phyloP scores from a whole-genome alignment of 2,329 filamentous ascomycete genomes.

The Fusarium armeniacum region DNA sequence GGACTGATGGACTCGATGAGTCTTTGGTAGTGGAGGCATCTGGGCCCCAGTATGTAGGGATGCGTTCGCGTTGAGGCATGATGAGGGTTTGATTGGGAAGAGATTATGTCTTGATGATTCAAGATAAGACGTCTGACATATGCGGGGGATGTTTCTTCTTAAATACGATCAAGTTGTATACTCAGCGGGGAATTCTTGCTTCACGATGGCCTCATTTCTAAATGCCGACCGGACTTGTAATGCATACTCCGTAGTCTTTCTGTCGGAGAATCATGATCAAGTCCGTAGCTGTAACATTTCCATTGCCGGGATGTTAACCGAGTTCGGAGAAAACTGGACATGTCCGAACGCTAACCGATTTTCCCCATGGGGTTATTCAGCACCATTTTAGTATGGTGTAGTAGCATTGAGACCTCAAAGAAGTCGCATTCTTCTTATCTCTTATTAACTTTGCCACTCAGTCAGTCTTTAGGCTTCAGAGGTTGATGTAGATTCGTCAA shows the following conservation, averaged over 20 bases:
- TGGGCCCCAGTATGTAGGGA: slow-evolving; percentile 49
- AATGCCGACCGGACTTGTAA: not conserved
- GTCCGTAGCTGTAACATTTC: not conserved
- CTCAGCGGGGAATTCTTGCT: not conserved
- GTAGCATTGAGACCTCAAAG: not conserved
- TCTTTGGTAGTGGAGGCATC: slow-evolving; percentile 48
- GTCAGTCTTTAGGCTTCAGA: not conserved
- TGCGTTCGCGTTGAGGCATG: slow-evolving; percentile 52
- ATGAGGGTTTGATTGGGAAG: not conserved
- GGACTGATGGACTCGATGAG: slow-evolving; percentile 47
- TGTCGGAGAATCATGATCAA: not conserved
- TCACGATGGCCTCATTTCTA: slow-evolving; percentile 3
- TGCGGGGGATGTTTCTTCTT: not conserved
- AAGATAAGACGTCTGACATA: not conserved
- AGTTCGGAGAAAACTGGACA: slow-evolving; percentile 1
- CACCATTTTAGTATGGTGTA: not conserved
- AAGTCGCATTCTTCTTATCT: not conserved
- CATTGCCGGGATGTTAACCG: not conserved
- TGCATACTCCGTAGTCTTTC: not conserved
- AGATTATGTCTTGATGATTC: not conserved
- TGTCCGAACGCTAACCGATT: slow-evolving; percentile 1
- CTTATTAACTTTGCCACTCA: not conserved
- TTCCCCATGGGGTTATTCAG: not conserved
- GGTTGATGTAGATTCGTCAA: too few species aligned
- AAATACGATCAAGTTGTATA: not conserved